Conservation (phyloP, 2,329 filamentous ascomycete genomes). For the Sporothrix dimorphospora region DNA sequence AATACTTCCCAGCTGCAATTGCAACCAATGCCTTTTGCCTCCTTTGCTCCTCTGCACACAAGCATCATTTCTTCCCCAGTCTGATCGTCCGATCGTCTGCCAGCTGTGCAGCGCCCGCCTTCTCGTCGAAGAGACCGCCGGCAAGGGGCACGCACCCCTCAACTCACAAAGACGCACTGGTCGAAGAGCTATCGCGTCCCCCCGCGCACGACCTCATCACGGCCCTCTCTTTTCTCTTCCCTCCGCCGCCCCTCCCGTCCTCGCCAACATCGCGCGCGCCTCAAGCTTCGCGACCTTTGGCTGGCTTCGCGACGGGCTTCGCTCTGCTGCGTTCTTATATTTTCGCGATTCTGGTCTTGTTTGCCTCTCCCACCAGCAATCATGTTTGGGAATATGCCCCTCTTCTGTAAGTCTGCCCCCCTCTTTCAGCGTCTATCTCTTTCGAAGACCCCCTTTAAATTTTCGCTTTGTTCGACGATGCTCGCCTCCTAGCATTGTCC, state of each 20-base stretch:
- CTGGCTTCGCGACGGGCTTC: not conserved
- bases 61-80: not conserved
- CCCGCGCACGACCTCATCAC: constrained; percentile 7
- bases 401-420: constrained; percentile 44
- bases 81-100: constrained; percentile 6
- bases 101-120: not conserved
- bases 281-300: not conserved
- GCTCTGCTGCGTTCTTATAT: not conserved
- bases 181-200: not conserved
- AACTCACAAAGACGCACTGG: not conserved
- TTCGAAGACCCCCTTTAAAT: not conserved
- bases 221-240: not conserved
- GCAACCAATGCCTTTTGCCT: not conserved
- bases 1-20: not conserved
- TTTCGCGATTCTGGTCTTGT: not conserved
- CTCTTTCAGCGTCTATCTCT: not conserved
- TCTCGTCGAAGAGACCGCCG: not conserved
- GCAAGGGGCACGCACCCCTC: not conserved
- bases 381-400: constrained; percentile 51
- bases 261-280: not conserved
- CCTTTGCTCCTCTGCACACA: not conserved
- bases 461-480: not conserved
- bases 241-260: not conserved
- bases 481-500: not conserved
- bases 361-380: constrained; percentile 26